phyloP scores from a whole-genome alignment of 306 rosid species.

The Calophaca sinica region DNA sequence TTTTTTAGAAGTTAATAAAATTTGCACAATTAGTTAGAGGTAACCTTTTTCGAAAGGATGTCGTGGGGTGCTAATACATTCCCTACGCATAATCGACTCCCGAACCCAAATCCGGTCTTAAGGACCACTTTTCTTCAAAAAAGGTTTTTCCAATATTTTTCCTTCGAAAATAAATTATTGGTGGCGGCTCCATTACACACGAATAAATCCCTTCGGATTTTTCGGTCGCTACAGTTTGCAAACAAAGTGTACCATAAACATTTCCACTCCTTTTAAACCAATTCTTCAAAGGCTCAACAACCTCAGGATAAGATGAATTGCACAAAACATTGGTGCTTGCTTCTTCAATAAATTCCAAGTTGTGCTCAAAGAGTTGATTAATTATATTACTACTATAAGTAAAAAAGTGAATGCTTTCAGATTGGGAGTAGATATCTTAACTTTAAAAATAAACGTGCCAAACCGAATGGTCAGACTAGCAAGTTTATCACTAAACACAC shows the following conservation, averaged over 20 bases:
- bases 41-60: too few relatives aligned
- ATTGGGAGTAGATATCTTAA: background rate
- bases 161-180: too few relatives aligned
- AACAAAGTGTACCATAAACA: background rate
- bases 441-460: background rate
- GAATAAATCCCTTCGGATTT: too few relatives aligned
- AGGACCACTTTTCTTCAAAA: too few relatives aligned
- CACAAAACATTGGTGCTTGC: background rate
- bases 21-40: too few relatives aligned
- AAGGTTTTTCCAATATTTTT: too few relatives aligned
- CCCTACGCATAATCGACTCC: too few relatives aligned
- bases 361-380: background rate
- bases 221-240: too few relatives aligned
- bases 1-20: too few relatives aligned
- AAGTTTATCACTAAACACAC: background rate
- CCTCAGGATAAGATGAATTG: background rate
- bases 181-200: too few relatives aligned
- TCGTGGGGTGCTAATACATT: too few relatives aligned
- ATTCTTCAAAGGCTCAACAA: background rate
- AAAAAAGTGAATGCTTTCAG: background rate
- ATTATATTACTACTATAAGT: background rate
- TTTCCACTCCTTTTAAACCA: background rate
- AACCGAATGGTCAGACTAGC: background rate
- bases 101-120: too few relatives aligned
- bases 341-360: background rate